A percentile compares a stretch with the other conserved stretches of the same genome.
Conservation (phyloP, 352 stramenopile genomes). For the Pilasporangium apinafurcum region DNA sequence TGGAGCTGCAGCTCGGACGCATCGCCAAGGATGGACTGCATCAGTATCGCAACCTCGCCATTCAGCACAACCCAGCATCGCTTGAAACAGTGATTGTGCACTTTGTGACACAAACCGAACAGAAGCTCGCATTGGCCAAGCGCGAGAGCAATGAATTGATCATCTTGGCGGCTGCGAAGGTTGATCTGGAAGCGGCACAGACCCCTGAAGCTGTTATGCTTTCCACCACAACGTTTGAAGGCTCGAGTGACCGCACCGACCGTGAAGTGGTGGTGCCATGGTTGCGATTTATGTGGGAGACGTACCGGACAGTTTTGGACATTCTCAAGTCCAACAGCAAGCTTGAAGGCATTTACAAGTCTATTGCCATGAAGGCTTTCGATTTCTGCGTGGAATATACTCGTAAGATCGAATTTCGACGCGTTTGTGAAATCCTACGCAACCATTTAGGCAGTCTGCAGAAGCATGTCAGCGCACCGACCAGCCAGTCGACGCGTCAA, state of each 20-base stretch:
- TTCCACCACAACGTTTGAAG: conserved; percentile 95
- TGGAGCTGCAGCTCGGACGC: conserved; percentile 90
- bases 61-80: conserved; percentile 93
- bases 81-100: conserved; percentile 94
- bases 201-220: conserved; percentile 95
- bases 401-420: conserved; percentile 94
- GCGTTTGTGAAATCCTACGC: conserved; percentile 96
- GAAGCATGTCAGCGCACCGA: conserved; percentile 82
- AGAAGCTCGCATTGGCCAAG: conserved; percentile 84
- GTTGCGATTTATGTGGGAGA: conserved; percentile 97
- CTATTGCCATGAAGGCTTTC: conserved; percentile 74
- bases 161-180: conserved; percentile 71
- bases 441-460: conserved; percentile 94
- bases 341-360: conserved; percentile 73
- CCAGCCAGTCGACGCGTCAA: conserved; percentile 67
- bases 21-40: conserved; percentile 98
- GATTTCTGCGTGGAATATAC: conserved; percentile 84
- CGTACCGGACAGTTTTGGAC: conserved; percentile 96
- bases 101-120: conserved; percentile 86
- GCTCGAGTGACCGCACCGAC: conserved; percentile 93
- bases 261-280: conserved; percentile 91
- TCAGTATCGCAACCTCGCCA: conserved; percentile 95
- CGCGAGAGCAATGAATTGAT: conserved; percentile 84
- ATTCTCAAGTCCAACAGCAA: conserved; percentile 97
- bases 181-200: conserved; percentile 90